Base-by-base conservation (phyloP, 345 rosid species). In the Euphorbia tirucalli region DNA sequence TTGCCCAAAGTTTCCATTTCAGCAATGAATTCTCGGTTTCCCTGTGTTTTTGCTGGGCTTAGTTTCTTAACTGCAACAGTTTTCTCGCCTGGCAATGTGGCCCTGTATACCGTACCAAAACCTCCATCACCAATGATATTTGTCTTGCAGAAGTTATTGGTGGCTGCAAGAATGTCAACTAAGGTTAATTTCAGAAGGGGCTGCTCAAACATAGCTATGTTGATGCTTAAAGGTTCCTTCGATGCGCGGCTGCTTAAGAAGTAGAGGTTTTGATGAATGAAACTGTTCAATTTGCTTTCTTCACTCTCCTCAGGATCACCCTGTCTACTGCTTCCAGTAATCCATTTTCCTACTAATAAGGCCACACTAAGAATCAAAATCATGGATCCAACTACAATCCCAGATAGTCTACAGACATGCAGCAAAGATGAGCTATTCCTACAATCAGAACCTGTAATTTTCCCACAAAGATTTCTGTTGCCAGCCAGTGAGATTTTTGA, bases 1-100 rank as follows among this genome's bases (percentile, higher is more conserved):
- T 95, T 93, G 39, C 97, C 99, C 66, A 95, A 50, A 8, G 98
- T 95, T 79, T 95, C 97, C 97, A 91, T 90, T 62, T 95, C 99
- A 0, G 99, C 99, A 0, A 85, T 82, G 85, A 95, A 95, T 71
- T 95, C 97, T 0, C 98, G 77, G 77, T 88, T 78, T 7, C 98
- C 99, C 61, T 95, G 98, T 5, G 94, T 86, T 75, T 89, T 87
- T 5, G 94, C 90, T 66, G 85, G 85, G 63, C 89, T 95, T 57
- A 95, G 84, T 87, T 95, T 92, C 89, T 95, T 95, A 2, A 95
- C 89, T 7, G 99, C 97, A n/a, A 95, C 98, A 13, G 73, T 85
- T 71, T 80, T 88, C 5, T 89, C 90, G 65, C 77, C 75, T 0
- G 81, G 83, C 55, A 93, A 77, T 43, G 75, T 77, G 30, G 98